Percentiles rank a stretch among this genome's conserved stretches.
Evolutionary conservation across 805 yeast genomes (phyloP).

Genomic region (Vanderwaltozyma yarrowii): DNA sequence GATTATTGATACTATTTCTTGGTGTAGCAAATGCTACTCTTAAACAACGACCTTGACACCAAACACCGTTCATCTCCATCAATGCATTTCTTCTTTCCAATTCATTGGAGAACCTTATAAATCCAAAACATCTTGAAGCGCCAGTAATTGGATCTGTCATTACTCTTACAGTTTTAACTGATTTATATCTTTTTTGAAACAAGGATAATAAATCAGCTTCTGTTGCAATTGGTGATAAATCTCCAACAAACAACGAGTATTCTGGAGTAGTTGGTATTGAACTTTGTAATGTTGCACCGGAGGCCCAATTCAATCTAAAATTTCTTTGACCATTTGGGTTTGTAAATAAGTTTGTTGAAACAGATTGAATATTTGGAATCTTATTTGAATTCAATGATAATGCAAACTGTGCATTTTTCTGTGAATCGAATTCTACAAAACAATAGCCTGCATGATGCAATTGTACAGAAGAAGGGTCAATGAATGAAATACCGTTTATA

Average conservation of each 20-base stretch:
- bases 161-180: constrained; percentile 71
- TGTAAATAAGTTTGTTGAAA: constrained; percentile 15
- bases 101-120: constrained; percentile 65
- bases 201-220: constrained; percentile 68
- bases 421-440: constrained; percentile 62
- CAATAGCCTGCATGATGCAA: constrained; percentile 56
- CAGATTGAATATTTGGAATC: constrained; percentile 40
- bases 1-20: constrained; percentile 32
- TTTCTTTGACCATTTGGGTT: constrained; percentile 40
- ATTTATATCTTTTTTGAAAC: constrained; percentile 54
- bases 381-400: constrained; percentile 54
- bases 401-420: constrained; percentile 61
- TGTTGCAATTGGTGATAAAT: constrained; percentile 64
- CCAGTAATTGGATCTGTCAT: constrained; percentile 82
- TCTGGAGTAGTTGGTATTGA: constrained; percentile 68
- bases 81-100: constrained; percentile 59
- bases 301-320: constrained; percentile 75
- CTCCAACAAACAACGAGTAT: constrained; percentile 74
- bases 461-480: constrained; percentile 26
- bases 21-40: constrained; percentile 77
- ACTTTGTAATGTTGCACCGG: constrained; percentile 65
- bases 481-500: constrained; percentile 25
- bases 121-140: constrained; percentile 69
- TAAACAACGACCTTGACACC: constrained; percentile 70
- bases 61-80: constrained; percentile 65